Evolutionary conservation across 495 filamentous ascomycete species (phyloP).

Genomic region (Amphirosellinia nigrospora): DNA sequence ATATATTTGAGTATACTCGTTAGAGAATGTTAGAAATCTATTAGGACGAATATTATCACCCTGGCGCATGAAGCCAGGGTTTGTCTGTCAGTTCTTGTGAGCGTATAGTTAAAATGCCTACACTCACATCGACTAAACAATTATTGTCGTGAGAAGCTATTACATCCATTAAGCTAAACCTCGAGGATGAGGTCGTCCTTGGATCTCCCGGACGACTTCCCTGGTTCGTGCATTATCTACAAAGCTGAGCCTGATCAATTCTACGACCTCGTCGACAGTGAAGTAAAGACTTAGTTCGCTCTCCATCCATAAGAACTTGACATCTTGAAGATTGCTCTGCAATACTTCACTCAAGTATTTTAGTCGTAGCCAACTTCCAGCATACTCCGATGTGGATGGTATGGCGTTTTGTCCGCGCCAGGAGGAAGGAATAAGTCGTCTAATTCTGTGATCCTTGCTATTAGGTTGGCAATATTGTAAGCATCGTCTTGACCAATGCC

Average conservation of each 20-base stretch:
- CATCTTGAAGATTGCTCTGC: conserved; percentile 87
- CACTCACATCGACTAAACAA: background rate
- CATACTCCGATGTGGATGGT: conserved; percentile 79
- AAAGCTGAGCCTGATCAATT: conserved; percentile 87
- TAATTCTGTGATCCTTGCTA: conserved; percentile 69
- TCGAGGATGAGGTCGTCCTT: conserved; percentile 50
- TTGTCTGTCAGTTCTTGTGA: background rate
- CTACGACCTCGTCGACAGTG: conserved; percentile 80
- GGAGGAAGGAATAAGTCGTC: conserved; percentile 75
- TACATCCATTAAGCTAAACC: background rate
- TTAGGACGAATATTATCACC: background rate
- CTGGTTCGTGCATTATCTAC: conserved; percentile 82
- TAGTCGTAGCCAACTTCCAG: conserved; percentile 84
- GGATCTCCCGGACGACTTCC: conserved; percentile 80
- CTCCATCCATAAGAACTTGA: conserved; percentile 86
- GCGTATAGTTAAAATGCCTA: background rate
- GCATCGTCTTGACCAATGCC: conserved; percentile 90
- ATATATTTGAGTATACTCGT: background rate
- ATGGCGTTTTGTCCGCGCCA: conserved; percentile 46
- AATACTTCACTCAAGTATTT: conserved; percentile 88
- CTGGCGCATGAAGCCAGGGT: background rate
- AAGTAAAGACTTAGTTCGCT: conserved; percentile 86
- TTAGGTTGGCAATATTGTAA: conserved; percentile 74
- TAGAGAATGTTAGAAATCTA: background rate
- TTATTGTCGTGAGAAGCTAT: background rate